A percentile compares a stretch with the other conserved stretches of the same genome.
Evolutionary conservation across 768 basidiomycete species (phyloP).

Genomic region (Asterophora lycoperdoides): DNA sequence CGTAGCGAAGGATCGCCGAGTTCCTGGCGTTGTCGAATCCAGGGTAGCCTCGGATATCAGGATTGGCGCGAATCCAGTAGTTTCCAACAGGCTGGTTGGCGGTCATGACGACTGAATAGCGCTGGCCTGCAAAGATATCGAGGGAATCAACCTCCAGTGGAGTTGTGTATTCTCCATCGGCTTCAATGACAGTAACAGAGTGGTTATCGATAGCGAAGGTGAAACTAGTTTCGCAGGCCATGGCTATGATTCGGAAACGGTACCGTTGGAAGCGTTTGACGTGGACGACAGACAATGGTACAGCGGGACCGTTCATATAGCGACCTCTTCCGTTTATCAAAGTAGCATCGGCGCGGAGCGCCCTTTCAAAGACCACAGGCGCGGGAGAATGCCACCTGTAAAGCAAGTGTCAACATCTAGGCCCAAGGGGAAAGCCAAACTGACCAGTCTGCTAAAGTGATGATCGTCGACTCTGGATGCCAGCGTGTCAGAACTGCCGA

Average conservation of each 20-base stretch:
- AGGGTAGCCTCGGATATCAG: conserved; percentile 14
- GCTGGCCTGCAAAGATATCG: conserved; percentile 36
- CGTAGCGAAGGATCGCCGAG: conserved; percentile 49
- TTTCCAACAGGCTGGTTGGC: conserved; percentile 45
- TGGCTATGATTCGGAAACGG: conserved; percentile 31
- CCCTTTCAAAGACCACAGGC: not conserved
- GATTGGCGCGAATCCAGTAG: conserved; percentile 44
- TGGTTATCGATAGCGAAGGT: conserved; percentile 44
- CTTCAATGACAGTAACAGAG: conserved; percentile 49
- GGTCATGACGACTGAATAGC: conserved; percentile 33
- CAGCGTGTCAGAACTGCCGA: not conserved
- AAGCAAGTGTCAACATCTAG: not conserved
- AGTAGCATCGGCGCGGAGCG: conserved; percentile 11
- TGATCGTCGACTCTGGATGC: conserved; percentile 36
- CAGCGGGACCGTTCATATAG: conserved; percentile 18
- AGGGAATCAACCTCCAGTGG: conserved; percentile 41
- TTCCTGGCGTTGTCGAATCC: conserved; percentile 38
- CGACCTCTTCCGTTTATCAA: conserved; percentile 39
- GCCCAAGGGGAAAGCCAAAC: not conserved
- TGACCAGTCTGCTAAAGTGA: conserved; percentile 37
- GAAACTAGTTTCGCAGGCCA: conserved; percentile 32
- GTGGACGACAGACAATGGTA: conserved; percentile 29
- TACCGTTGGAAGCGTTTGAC: conserved; percentile 31
- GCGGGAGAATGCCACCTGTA: not conserved
- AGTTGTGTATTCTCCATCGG: conserved; percentile 37